Base-by-base conservation (phyloP, 2,329 filamentous ascomycete genomes). In the Fusarium concolor region DNA sequence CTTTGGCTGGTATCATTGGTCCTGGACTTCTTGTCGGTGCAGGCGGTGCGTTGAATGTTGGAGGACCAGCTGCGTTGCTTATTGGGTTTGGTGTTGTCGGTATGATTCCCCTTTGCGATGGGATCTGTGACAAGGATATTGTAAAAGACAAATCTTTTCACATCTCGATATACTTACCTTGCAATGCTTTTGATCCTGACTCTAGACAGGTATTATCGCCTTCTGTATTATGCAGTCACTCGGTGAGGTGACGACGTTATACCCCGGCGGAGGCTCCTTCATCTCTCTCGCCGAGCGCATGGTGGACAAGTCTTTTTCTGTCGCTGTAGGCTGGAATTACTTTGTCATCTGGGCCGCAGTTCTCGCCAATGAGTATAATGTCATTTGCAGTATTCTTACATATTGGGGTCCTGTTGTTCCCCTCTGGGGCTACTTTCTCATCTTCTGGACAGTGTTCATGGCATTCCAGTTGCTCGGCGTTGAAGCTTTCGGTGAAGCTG, bases 361-460 rank as follows among this genome's bases (percentile, higher is more conserved):
- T 9, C 79, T 92, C 45, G 85, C 89, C 41, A 92, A 91, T 72
- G 90, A 92, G 76, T 92, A 91, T 77, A 92, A 92, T 61, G 88
- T 89, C 51, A 86, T 90, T 22, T 88, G 85, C 49, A 89, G 85
- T 70, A 90, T 92, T 59, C 80, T 91, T 52, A 83, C 85, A 1
- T 90, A 90, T 70, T 92, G 89, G 90, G 86, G 83, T 24, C 86
- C 88, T 41, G 83, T 76, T 63, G 83, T 84, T 43, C 91, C 84
- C 56, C 79, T 85, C 74, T 93, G 82, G 90, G 90, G 82, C 62
- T 94, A 84, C 74, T 92, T 93, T 60, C 80, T 90, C 29, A 85
- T 93, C n/a, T 89, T 93, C 70, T 93, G 91, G 88, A 85, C 88
- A n/a, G 79, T 88, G 0, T 92, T 94, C 66, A 82, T 90, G 1